Evolutionary conservation across 83 land plant species (phyloP), one percentile per base, ranked within the genome.

Genomic region (Isoetes engelmannii): DNA sequence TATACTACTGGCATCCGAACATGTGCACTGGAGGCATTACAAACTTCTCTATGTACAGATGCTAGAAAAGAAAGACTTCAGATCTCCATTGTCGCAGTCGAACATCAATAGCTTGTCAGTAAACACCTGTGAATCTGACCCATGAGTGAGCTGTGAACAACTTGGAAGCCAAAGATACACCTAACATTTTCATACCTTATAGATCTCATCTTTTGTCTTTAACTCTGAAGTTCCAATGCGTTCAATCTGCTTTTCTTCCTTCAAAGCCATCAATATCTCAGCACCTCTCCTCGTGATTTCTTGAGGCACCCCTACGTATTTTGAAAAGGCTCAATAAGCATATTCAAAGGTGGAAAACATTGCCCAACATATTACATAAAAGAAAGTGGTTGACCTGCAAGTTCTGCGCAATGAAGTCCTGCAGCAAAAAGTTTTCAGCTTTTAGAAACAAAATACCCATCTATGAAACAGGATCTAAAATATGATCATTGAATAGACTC

Each of bases 341-440:
- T 3, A 20, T 13, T 57, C 63, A 44, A 57, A 70, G 6, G 5
- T 18, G 54, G 44, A 45, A 20, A 70, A 64, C 64, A 47, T 42
- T 64, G 58, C 62, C 7, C 59, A 49, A 67, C 57, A 50, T 10
- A 67, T n/a, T 18, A 19, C 69, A 63, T 7, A 18, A 47, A 63
- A 45, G 46, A 15, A 63, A 8, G 47, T 19, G 46, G 46, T 37
- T 19, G 45, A 94, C 98, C 98, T 45, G 98, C 96, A 58, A 94
- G 97, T 61, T 78, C 74, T 1, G 97, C 97, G 78, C 98, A 94
- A 61, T 89, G 86, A 61, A 92, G 65, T 13, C 97, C 97, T 92
- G 94, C 74, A 51, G 55, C 55, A 59, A 42, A 72, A 71, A 47
- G 70, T 41, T 10, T 3, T 19, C 49, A 61, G 28, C 13, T 8